These are phyloP conservation scores for Cymbomonas tetramitiformis DNA, from an alignment of 139 green algal genomes.

Conservation along the genomic window DNA sequence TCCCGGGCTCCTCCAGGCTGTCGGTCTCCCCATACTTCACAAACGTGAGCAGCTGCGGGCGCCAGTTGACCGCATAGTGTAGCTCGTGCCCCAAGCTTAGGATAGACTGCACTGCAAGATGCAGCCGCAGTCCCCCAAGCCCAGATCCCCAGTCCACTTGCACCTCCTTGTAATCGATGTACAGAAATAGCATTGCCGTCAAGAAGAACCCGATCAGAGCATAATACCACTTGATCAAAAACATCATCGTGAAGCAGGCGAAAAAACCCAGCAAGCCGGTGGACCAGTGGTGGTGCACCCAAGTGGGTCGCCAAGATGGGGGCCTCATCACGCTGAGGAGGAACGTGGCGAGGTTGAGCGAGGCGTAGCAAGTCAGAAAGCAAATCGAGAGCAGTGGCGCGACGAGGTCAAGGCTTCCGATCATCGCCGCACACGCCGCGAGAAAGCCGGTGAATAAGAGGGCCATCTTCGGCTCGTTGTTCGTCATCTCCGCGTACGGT, in stretches of 20 bases:
- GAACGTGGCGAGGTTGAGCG: slow-evolving; percentile 10
- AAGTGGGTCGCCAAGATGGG: slow-evolving; percentile 16
- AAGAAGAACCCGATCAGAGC: not conserved
- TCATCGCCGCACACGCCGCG: slow-evolving; percentile 1
- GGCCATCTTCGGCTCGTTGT: slow-evolving; percentile 4
- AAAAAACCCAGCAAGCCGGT: slow-evolving; percentile 4
- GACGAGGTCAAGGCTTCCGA: slow-evolving; percentile 14
- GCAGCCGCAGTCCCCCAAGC: slow-evolving; percentile 10
- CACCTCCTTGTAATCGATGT: slow-evolving; percentile 8
- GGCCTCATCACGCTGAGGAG: not conserved
- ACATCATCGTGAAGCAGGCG: slow-evolving; percentile 6
- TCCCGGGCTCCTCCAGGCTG: too few relatives aligned
- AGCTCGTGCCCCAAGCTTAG: not conserved
- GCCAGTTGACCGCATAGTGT: slow-evolving; percentile 1
- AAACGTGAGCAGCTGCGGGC: slow-evolving; percentile 18
- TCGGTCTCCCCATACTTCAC: too few relatives aligned
- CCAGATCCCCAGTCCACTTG: slow-evolving; percentile 14
- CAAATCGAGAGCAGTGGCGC: slow-evolving; percentile 14
- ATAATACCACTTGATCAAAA: slow-evolving; percentile 16
- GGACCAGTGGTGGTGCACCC: slow-evolving; percentile 7
- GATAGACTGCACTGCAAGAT: slow-evolving; percentile 6
- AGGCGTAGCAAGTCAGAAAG: slow-evolving; percentile 17
- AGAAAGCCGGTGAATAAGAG: slow-evolving; percentile 3
- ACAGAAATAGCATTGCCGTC: slow-evolving; percentile 1
- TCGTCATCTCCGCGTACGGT: not conserved